Base-by-base conservation (phyloP, 805 yeast species). In the Candida stauntonica region DNA sequence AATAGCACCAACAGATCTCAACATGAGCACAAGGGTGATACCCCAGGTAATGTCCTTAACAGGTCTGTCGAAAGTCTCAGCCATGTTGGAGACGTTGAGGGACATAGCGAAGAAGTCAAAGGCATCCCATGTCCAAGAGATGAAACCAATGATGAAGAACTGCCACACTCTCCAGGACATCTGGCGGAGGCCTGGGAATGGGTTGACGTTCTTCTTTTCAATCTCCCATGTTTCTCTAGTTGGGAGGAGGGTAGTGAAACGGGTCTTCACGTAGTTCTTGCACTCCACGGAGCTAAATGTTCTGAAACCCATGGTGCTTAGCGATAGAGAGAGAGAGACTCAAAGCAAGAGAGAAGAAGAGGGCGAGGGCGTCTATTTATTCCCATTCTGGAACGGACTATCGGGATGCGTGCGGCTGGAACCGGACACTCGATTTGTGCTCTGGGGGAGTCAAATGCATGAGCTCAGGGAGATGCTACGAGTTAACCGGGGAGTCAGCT, bases 111-210 rank as follows among this genome's bases (percentile, higher is more conserved):
- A 79, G 54, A 73, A 79, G 58, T 78, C 85, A 52, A 77, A 69
- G 3, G 84, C 78, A 61, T 77, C 85, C 73, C 78, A 73, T 3
- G 81, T 66, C 85, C 85, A 79, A 15, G 75, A 77, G 37, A 61
- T 51, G 46, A 75, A 75, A 0, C 81, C 84, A 31, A 73, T 59
- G 15, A 60, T 26, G 50, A 77, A 75, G 58, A 68, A 73, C 31
- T 68, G 60, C 84, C 85, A 79, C 26, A 57, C 81, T 43, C 58
- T 66, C 39, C 67, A 57, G 26, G 66, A 67, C 52, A 83, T 66
- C 46, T 58, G 57, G 11, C 58, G 57, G 18, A 82, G 63, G 17
- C 76, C 75, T 2, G 78, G 77, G 44, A 85, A 56, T 2, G 94
- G 94, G 56, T 85, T 84, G 26, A 79, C 18, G 18, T 28, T n/a